Evolutionary conservation across 1,284 basidiomycete species (phyloP), one percentile per base, ranked within the genome.

Genomic region (Puccinia triticina): DNA sequence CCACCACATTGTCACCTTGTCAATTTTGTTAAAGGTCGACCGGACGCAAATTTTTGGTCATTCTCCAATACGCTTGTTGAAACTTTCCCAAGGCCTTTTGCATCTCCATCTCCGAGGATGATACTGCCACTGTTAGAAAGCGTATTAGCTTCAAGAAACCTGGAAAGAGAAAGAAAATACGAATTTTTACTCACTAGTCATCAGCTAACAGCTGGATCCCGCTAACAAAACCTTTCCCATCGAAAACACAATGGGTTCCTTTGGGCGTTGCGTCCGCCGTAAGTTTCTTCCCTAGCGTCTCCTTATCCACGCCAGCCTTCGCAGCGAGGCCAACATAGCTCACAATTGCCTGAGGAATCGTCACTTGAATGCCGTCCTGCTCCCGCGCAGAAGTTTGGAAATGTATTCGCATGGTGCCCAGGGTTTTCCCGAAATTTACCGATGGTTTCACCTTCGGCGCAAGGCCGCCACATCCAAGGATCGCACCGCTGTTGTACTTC

Each of bases 231-330:
- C 32, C 40, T 66, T 66, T 73, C 29, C 69, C 71, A 59, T 74
- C 79, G 29, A 81, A 81, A 48, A 55, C 57, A 53, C 79, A 81
- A 81, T 81, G 79, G 48, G 1, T 57, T 34, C 71, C 79, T 50
- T 48, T 32, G 7, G 79, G 79, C 10, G 79, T 74, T 37, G 79
- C 46, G 53, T 74, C 71, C 18, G 69, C 79, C 21, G 79, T 81
- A 37, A 81, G n/a, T 55, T 61, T 81, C 23, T 57, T 43, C 40
- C 50, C 77, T n/a, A 80, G n/a, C 3, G 40, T 40, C 53, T 66
- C 43, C 8, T 40, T 32, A 59, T 53, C 46, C 23, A 55, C 71
- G 26, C 57, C 57, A 18, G 71, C 79, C 34, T 53, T 29, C 16
- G 43, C 40, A 43, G 55, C 79, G 21, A 26, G n/a, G 21, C 18